A percentile compares a stretch with the other conserved stretches of the same genome.
These are phyloP conservation scores for Herpotrichia juniperi DNA, from an alignment of 2,329 filamentous ascomycete genomes.

Conservation along the genomic window DNA sequence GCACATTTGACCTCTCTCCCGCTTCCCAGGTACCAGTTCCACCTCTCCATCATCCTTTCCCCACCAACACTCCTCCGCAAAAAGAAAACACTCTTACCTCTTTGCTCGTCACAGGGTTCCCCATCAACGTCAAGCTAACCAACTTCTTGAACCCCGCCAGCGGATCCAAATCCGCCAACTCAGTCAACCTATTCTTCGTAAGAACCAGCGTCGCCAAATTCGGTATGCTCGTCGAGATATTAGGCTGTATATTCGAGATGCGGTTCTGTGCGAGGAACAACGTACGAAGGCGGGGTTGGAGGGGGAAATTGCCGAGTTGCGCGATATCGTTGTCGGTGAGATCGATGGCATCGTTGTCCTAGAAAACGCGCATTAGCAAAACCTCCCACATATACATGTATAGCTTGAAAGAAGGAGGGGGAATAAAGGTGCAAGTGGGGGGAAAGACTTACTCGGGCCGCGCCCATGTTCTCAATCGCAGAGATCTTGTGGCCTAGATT, in stretches of 20 bases:
- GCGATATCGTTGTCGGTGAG: conserved; percentile 98
- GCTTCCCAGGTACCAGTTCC: no score
- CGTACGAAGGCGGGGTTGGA: conserved; percentile 85
- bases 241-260: conserved; percentile 78
- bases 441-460: conserved; percentile 74
- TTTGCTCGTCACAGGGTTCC: conserved; percentile 90
- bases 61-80: neutral
- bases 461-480: conserved; percentile 95
- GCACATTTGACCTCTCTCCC: no score
- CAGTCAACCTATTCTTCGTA: conserved; percentile 78
- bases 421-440: neutral
- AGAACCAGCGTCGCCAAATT: conserved; percentile 83
- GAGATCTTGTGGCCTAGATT: conserved; percentile 95
- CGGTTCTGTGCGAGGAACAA: conserved; percentile 91
- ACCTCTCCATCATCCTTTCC: neutral
- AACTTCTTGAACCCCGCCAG: conserved; percentile 71
- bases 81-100: conserved; percentile 65
- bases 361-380: conserved; percentile 5
- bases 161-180: conserved; percentile 88
- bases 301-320: conserved; percentile 87
- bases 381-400: no score
- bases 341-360: conserved; percentile 97
- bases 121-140: conserved; percentile 79
- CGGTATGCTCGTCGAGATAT: conserved; percentile 76
- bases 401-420: no score